Conservation (phyloP, 345 rosid species). For the Salix dunnii region DNA sequence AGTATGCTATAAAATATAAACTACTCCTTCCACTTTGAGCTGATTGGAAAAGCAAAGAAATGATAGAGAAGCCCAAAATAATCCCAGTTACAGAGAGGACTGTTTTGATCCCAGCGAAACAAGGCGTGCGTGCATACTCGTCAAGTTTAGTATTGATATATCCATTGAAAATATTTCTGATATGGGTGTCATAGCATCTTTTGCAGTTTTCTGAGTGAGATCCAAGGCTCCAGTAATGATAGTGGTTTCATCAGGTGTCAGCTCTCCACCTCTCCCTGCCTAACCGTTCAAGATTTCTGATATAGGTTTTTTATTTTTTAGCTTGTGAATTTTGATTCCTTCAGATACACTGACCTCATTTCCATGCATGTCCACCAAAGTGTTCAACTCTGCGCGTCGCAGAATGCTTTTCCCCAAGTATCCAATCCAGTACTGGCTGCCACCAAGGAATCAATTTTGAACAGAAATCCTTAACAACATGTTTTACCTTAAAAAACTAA, state of each 20-base stretch:
- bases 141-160: slow-evolving; percentile 58
- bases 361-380: slow-evolving; percentile 73
- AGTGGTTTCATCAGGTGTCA: slow-evolving; percentile 76
- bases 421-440: too few relatives aligned
- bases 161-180: slow-evolving; percentile 59
- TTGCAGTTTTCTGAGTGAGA: slow-evolving; percentile 73
- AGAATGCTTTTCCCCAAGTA: too few relatives aligned
- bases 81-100: too few relatives aligned
- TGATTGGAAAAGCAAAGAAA: too few relatives aligned
- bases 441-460: too few relatives aligned
- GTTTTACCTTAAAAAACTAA: too few relatives aligned
- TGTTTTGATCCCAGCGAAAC: too few relatives aligned
- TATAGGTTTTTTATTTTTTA: background rate
- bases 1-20: too few relatives aligned
- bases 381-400: slow-evolving; percentile 50
- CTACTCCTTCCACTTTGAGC: too few relatives aligned
- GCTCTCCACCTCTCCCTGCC: slow-evolving; percentile 93
- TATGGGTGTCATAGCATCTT: slow-evolving; percentile 79
- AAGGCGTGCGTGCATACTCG: slow-evolving; percentile 41
- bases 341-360: slow-evolving; percentile 47
- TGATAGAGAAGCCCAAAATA: too few relatives aligned
- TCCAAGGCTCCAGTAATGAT: slow-evolving; percentile 79
- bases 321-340: background rate
- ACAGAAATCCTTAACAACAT: too few relatives aligned
- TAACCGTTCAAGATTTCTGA: slow-evolving; percentile 9